Evolutionary conservation across 768 basidiomycete species (phyloP), one percentile per base, ranked within the genome.

Genomic region (Neoboletus subvelutipes): DNA sequence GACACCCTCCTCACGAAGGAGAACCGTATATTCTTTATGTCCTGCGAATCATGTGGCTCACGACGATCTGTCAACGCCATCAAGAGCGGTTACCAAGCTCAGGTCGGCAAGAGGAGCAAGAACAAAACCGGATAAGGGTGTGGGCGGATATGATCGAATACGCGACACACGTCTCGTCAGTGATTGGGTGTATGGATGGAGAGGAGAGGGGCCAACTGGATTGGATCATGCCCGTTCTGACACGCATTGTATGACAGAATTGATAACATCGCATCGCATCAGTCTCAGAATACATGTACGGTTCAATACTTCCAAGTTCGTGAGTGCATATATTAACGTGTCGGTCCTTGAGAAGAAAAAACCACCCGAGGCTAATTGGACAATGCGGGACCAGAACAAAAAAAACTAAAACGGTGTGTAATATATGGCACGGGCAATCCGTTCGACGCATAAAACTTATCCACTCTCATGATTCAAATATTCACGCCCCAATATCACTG

Each of bases 41-140:
- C 91, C 0, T 94, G 92, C 76, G 89, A 94, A 74, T 89, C 90
- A 7, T 96, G 93, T 65, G 93, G 92, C 3, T 90, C 88, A 64
- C 78, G 91, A 66, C 87, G 95, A 22, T 94, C 92, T 58, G 96
- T 99, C 65, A 92, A 91, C 64, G 79, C 94, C 37, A 96, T 99
- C 86, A 98, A 98, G 86, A 94, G 91, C 58, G 96, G 96, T 76
- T 99, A 90, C 85, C 93, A 97, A 78, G 95, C 94, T 52, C 94
- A 97, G 71, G 89, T 94, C 56, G 92, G 92, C 51, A 91, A 86
- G 80, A 80, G 90, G 68, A 90, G 87, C 76, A 88, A 86, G 76
- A 90, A 88, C 75, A 88, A 86, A 75, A 85, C 84, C 9, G 85
- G 86, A 24, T 88, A 60, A 73, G 60, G 45, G 24, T 20, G 20